Conservation (phyloP, 2,329 filamentous ascomycete genomes). For the Cladorrhinum sp. region DNA sequence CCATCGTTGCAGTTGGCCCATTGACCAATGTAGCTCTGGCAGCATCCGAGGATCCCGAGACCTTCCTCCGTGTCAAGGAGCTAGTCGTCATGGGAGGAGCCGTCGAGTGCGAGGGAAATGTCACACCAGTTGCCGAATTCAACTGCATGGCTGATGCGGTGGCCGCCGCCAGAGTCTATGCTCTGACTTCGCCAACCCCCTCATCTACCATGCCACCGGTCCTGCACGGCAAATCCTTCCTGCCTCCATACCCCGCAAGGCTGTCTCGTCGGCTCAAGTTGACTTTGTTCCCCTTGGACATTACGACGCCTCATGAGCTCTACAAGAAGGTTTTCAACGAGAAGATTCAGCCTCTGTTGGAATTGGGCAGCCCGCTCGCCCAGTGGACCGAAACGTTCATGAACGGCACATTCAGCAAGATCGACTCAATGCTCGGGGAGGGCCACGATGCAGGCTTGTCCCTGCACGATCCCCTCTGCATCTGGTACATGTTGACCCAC, state of each 20-base stretch:
- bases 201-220: conserved; percentile 75
- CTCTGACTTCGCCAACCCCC: conserved; percentile 71
- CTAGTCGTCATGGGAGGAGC: conserved; percentile 94
- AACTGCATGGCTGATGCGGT: conserved; percentile 88
- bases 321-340: conserved; percentile 57
- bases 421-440: conserved; percentile 59
- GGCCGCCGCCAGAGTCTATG: conserved; percentile 72
- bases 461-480: conserved; percentile 73
- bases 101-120: conserved; percentile 75
- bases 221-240: conserved; percentile 45
- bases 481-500: conserved; percentile 72
- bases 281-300: conserved; percentile 72
- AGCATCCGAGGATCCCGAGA: conserved; percentile 81
- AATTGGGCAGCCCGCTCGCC: conserved; percentile 67
- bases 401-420: conserved; percentile 65
- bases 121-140: conserved; percentile 85
- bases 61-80: conserved; percentile 85
- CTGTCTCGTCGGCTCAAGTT: conserved; percentile 64
- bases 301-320: conserved; percentile 69
- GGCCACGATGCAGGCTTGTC: conserved; percentile 58
- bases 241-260: conserved; percentile 61
- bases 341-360: conserved; percentile 52
- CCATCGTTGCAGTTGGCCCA: conserved; percentile 86
- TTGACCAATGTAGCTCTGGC: conserved; percentile 92
- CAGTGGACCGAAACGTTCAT: conserved; percentile 72